Evolutionary conservation across 805 yeast species (phyloP).

Genomic region (Sugiyamaella americana): DNA sequence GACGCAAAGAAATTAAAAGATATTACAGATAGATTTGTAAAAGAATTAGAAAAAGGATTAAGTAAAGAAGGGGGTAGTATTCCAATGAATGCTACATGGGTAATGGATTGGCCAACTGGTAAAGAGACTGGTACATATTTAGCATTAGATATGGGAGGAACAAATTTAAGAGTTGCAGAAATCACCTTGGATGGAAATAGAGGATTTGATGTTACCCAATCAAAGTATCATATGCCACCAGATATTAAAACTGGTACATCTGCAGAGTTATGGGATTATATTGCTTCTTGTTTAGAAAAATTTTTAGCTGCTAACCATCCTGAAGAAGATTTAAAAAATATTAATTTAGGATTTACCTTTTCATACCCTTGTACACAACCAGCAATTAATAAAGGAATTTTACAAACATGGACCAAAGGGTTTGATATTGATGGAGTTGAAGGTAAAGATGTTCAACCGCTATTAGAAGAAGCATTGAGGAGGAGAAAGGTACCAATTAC

Average conservation of each 20-base stretch:
- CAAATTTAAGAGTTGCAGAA: conserved; percentile 88
- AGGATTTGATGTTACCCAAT: conserved; percentile 78
- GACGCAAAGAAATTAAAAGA: conserved; percentile 51
- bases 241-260: conserved; percentile 68
- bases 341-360: conserved; percentile 92
- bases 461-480: conserved; percentile 73
- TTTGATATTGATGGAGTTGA: conserved; percentile 90
- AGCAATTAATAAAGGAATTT: conserved; percentile 76
- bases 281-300: conserved; percentile 70
- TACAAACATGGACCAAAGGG: conserved; percentile 98
- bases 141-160: conserved; percentile 96
- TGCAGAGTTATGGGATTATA: conserved; percentile 77
- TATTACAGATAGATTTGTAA: conserved; percentile 69
- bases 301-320: conserved; percentile 64
- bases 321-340: conserved; percentile 38
- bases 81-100: conserved; percentile 98
- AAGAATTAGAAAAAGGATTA: conserved; percentile 78
- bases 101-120: conserved; percentile 88
- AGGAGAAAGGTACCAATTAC: conserved; percentile 64
- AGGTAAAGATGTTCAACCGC: conserved; percentile 88
- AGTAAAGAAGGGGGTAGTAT: conserved; percentile 68
- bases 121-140: conserved; percentile 81
- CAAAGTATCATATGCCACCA: conserved; percentile 76
- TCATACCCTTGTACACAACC: conserved; percentile 74
- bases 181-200: conserved; percentile 79